Conservation (phyloP, 306 rosid genomes). For the Vigna mungo region DNA sequence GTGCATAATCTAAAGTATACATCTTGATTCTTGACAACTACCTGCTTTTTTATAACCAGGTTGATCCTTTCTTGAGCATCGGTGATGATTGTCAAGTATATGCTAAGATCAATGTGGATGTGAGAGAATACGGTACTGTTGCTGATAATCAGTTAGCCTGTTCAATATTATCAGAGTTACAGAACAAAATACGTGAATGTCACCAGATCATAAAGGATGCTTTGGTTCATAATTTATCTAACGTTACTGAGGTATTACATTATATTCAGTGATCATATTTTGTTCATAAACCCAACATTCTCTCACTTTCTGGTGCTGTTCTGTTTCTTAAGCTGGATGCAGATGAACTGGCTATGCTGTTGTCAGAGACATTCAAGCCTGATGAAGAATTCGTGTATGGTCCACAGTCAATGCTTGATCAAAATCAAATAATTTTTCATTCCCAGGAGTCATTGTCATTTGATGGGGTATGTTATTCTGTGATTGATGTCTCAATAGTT, state of each 20-base stretch:
- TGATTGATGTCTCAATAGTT: background rate
- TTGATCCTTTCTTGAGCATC: constrained; percentile 84
- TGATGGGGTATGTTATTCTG: constrained; percentile 51
- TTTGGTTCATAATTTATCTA: constrained; percentile 66
- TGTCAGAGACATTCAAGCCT: constrained; percentile 75
- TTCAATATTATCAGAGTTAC: constrained; percentile 64
- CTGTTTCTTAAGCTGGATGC: constrained; percentile 71
- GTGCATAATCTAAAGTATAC: constrained; percentile 2
- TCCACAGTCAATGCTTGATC: constrained; percentile 75
- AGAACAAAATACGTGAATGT: constrained; percentile 62
- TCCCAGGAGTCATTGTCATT: constrained; percentile 53
- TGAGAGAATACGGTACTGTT: constrained; percentile 70
- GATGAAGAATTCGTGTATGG: constrained; percentile 91
- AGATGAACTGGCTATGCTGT: constrained; percentile 63
- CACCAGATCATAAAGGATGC: constrained; percentile 59
- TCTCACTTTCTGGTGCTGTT: constrained; percentile 33
- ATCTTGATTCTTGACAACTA: constrained; percentile 24
- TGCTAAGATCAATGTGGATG: constrained; percentile 65
- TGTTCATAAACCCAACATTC: background rate
- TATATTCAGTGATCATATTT: constrained; percentile 21
- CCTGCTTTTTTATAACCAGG: constrained; percentile 52
- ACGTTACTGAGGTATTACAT: constrained; percentile 64
- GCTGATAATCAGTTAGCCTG: constrained; percentile 72
- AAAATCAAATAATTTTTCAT: constrained; percentile 45
- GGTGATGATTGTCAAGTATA: constrained; percentile 80